Conservation (phyloP, 768 basidiomycete genomes). For the Mrakia blollopis region DNA sequence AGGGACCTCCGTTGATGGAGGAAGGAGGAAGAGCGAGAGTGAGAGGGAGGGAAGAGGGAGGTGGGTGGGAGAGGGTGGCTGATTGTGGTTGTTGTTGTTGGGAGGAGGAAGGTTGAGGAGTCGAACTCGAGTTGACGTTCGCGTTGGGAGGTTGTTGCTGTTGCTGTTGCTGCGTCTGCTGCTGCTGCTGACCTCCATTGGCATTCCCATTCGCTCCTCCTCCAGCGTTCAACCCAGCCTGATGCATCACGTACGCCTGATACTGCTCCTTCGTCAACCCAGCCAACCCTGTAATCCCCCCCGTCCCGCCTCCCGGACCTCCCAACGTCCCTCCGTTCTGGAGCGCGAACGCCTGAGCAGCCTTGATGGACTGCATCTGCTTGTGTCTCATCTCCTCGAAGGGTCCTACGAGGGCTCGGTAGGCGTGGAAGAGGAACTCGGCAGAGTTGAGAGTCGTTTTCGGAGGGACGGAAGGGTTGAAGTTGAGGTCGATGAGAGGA, state of each 20-base stretch:
- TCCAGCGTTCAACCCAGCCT: slow-evolving; percentile 49
- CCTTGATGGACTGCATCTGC: background rate
- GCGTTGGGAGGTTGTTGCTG: background rate
- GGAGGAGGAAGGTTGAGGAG: background rate
- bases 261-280: slow-evolving; percentile 13
- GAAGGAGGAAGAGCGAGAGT: too few relatives aligned
- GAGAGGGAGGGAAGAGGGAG: background rate
- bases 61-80: too few relatives aligned
- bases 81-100: too few relatives aligned
- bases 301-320: background rate
- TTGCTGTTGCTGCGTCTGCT: too few relatives aligned
- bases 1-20: background rate
- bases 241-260: background rate
- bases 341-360: background rate
- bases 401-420: background rate
- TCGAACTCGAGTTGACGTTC: background rate
- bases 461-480: background rate
- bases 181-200: slow-evolving; percentile 41
- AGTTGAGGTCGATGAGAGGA: background rate
- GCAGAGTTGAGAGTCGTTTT: background rate
- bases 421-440: slow-evolving; percentile 15
- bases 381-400: slow-evolving; percentile 10
- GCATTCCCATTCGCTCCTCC: slow-evolving; percentile 40
- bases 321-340: background rate
- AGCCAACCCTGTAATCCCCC: background rate